These are phyloP conservation scores for Saccharomycopsis guyanensis DNA, from an alignment of 805 yeast species.

Conservation along the genomic window DNA sequence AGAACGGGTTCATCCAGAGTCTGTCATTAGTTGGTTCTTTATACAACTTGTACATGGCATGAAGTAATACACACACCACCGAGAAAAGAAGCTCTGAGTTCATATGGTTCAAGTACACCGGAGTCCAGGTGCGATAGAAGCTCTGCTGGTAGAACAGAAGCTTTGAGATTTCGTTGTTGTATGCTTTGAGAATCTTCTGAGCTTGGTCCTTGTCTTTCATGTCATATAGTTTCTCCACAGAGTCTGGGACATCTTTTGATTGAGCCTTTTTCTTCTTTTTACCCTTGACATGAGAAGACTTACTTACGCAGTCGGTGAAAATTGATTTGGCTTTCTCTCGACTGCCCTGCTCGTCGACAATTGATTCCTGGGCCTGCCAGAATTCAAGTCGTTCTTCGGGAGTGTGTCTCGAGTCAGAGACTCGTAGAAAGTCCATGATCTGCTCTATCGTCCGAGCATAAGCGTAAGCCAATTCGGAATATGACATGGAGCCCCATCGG, in stretches of 20 bases:
- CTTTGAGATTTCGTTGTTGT: conserved; percentile 1
- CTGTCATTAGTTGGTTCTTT: conserved; percentile 28
- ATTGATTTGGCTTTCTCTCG: background rate
- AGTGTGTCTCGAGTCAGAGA: background rate
- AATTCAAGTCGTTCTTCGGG: background rate
- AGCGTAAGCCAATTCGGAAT: conserved; percentile 8
- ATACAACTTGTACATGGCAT: conserved; percentile 39
- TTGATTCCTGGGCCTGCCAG: background rate
- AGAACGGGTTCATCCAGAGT: conserved; percentile 52
- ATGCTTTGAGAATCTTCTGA: background rate
- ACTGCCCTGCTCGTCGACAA: background rate
- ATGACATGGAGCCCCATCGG: conserved; percentile 1
- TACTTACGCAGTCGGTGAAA: background rate
- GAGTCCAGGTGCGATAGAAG: conserved; percentile 18
- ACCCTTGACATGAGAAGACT: background rate
- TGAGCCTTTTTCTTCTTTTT: background rate
- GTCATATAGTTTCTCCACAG: background rate
- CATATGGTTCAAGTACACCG: conserved; percentile 23
- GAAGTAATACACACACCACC: conserved; percentile 35
- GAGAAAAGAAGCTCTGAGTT: conserved; percentile 39
- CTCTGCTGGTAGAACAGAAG: conserved; percentile 1
- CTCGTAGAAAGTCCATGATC: conserved; percentile 7
- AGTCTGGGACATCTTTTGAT: background rate
- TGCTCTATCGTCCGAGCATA: conserved; percentile 10
- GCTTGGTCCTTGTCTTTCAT: background rate